Evolutionary conservation across 1,284 basidiomycete species (phyloP).

Genomic region (Tilletiopsis washingtonensis): DNA sequence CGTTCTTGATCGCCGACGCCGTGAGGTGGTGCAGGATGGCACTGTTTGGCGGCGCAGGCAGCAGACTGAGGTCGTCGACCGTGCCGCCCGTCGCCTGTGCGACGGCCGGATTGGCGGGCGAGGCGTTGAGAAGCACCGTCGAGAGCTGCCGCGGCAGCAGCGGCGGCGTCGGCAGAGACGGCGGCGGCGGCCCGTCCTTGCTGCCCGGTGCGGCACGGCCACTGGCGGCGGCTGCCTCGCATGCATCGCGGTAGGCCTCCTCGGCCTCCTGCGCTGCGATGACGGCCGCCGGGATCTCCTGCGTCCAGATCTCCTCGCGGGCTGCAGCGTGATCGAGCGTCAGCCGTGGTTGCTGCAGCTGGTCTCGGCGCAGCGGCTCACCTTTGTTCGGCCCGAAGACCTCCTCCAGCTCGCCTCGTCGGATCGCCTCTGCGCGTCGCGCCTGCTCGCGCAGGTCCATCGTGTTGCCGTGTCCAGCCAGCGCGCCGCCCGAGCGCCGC

Average conservation of each 20-base stretch:
- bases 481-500: neutral
- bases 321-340: neutral
- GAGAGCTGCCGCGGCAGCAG: constrained; percentile 82
- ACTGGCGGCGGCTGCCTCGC: constrained; percentile 10
- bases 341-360: neutral
- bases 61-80: constrained; percentile 82
- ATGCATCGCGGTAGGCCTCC: constrained; percentile 30
- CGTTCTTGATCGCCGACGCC: constrained; percentile 89
- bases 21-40: constrained; percentile 91
- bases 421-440: constrained; percentile 21
- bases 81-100: constrained; percentile 28
- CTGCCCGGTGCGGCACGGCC: neutral
- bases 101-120: constrained; percentile 32
- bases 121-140: constrained; percentile 76
- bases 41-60: constrained; percentile 81
- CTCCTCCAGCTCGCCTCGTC: constrained; percentile 31
- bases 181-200: too few relatives aligned
- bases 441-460: constrained; percentile 30
- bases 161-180: constrained; percentile 50
- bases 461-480: constrained; percentile 12
- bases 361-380: constrained; percentile 2
- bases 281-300: constrained; percentile 46
- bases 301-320: constrained; percentile 44
- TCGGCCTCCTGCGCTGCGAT: constrained; percentile 43
- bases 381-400: constrained; percentile 31